Conservation (phyloP, 306 rosid genomes). For the Ceratonia siliqua region DNA sequence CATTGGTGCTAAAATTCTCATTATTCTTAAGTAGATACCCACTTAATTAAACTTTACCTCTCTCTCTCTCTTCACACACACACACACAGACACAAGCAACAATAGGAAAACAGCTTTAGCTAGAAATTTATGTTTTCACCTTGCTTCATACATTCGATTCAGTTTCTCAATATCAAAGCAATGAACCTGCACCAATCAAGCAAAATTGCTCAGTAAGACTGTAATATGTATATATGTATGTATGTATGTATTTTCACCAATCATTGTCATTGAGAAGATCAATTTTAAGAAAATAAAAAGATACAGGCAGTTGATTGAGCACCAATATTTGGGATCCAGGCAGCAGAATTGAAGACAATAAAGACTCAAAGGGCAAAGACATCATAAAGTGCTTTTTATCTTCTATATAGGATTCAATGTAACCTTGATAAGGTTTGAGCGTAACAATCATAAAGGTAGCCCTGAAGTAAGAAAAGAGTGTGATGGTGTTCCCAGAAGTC, state of each 20-base stretch:
- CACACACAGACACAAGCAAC: neutral
- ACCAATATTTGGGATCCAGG: neutral
- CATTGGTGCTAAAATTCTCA: neutral
- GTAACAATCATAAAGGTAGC: neutral
- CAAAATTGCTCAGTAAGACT: conserved; percentile 4
- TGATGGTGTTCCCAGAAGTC: neutral
- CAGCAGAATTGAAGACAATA: conserved; percentile 1
- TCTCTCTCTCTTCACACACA: neutral
- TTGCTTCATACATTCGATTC: conserved; percentile 88
- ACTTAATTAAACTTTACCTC: neutral
- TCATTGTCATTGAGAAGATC: conserved; percentile 5
- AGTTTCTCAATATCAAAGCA: conserved; percentile 72
- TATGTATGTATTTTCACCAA: neutral
- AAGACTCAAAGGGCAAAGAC: neutral
- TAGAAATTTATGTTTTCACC: conserved; percentile 44
- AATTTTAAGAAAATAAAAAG: conserved; percentile 7
- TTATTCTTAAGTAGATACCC: neutral
- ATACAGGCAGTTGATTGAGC: neutral
- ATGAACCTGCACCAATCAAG: conserved; percentile 60
- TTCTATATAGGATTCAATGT: neutral
- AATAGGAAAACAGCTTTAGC: neutral
- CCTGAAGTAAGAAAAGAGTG: neutral
- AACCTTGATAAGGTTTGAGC: neutral
- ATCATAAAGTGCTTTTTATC: neutral
- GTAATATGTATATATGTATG: neutral